These are phyloP conservation scores for Phytopythium cucurbitacearum DNA, from an alignment of 352 stramenopile species.

Conservation along the genomic window DNA sequence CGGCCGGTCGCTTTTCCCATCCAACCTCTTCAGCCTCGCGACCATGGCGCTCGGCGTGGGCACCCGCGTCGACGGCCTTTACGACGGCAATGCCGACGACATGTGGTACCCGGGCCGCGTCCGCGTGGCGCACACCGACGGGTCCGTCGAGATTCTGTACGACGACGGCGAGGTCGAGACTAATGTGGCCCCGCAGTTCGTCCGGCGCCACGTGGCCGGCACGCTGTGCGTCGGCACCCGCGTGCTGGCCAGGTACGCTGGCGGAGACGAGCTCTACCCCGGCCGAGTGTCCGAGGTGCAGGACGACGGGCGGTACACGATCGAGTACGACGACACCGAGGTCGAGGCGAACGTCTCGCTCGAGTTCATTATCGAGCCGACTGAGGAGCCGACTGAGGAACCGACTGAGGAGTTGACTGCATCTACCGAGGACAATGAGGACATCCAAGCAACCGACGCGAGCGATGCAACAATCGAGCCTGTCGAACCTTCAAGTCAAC, in stretches of 20 bases:
- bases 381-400: slow-evolving; percentile 4
- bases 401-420: neutral
- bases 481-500: neutral
- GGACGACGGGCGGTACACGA: slow-evolving; percentile 60
- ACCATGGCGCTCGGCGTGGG: slow-evolving; percentile 25
- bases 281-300: slow-evolving; percentile 57
- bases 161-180: slow-evolving; percentile 70
- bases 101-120: slow-evolving; percentile 75
- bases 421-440: slow-evolving; percentile 3
- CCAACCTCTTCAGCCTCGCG: too few species aligned
- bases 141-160: slow-evolving; percentile 59
- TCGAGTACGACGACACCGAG: slow-evolving; percentile 81
- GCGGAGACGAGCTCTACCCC: slow-evolving; percentile 65
- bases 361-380: slow-evolving; percentile 44
- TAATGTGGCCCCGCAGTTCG: slow-evolving; percentile 27
- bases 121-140: slow-evolving; percentile 8
- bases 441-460: neutral
- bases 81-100: slow-evolving; percentile 74
- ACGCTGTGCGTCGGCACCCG: slow-evolving; percentile 75
- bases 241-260: slow-evolving; percentile 62
- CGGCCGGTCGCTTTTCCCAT: too few species aligned
- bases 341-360: slow-evolving; percentile 53
- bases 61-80: slow-evolving; percentile 72
- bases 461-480: neutral
- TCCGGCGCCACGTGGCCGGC: slow-evolving; percentile 49